Base-by-base conservation (phyloP, 2,329 filamentous ascomycete species). In the Talaromyces sp. region DNA sequence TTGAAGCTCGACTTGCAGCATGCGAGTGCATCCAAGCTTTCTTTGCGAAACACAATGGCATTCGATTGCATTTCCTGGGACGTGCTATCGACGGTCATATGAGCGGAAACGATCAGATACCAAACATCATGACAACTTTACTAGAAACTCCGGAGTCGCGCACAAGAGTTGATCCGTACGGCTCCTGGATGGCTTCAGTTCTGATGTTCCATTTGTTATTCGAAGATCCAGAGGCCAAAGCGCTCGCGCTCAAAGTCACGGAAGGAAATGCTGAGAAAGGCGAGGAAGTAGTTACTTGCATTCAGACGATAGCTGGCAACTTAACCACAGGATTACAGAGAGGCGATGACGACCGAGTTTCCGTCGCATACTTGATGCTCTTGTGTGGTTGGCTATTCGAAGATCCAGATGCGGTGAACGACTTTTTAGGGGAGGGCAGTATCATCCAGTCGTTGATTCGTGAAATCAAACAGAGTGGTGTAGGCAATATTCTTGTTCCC, bases 21-120 rank as follows among this genome's bases (percentile, higher is more conserved):
- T 95, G 91, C 74, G 90, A 94, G 71, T 96, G 94, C 72, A 87
- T 99, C 67, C 93, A 97, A 76, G 92, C 95, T 2, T 99, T 99
- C 77, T 92, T 97, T 71, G 88, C 86, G 71, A 88, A 90, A 54
- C 93, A 98, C 75, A 80, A 88, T 43, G 88, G 90, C 64, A 94
- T 97, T 67, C 89, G 90, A 54, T 83, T 89, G 61, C 93, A 98
- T 78, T 97, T 98, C 72, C 82, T 98, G 22, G 85, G 89, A 62
- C 86, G 94, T 71, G 95, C 95, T 2, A 96, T 99, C 68, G 91
- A 94, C 66, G 93, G 94, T 0, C 92, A 97, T 75, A 81, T 84
- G 60, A 88, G 88, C 47, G 91, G 90, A 1, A 85, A 87, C 52
- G 90, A 96, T 72, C 91, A 95, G 73, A 90, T 91, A 4, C 90